A percentile compares a stretch with the other conserved stretches of the same genome.
These are phyloP conservation scores for Syzygium aqueum DNA, from an alignment of 345 rosid species.

Conservation along the genomic window DNA sequence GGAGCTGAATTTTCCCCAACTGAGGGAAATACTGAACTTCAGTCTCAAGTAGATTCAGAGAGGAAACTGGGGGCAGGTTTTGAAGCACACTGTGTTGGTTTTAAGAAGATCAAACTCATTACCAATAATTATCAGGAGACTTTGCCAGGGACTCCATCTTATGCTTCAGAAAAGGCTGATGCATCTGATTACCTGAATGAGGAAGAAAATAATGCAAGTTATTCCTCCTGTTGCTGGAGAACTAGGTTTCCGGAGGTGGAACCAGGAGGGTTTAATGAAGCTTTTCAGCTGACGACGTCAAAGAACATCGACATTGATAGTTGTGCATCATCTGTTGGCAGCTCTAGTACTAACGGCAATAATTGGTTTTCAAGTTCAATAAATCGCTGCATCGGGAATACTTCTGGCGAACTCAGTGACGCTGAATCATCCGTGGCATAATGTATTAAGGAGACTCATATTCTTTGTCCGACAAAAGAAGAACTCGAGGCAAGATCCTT, in stretches of 20 bases:
- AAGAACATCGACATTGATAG: slow-evolving; percentile 5
- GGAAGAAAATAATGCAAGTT: slow-evolving; percentile 10
- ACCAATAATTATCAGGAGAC: background rate
- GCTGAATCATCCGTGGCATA: slow-evolving; percentile 8
- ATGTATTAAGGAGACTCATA: background rate
- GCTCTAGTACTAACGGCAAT: slow-evolving; percentile 12
- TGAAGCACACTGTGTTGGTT: background rate
- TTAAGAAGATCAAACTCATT: slow-evolving; percentile 4
- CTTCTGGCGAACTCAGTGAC: background rate
- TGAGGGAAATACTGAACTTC: slow-evolving; percentile 4
- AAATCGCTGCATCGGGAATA: background rate
- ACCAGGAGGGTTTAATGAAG: background rate
- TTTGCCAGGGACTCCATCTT: background rate
- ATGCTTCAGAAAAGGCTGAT: slow-evolving; percentile 10
- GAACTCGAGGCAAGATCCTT: slow-evolving; percentile 8
- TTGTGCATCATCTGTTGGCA: slow-evolving; percentile 30
- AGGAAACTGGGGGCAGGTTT: slow-evolving; percentile 5
- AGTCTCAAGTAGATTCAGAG: background rate
- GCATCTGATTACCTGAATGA: background rate
- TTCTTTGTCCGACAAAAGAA: background rate
- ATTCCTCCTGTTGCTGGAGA: slow-evolving; percentile 8
- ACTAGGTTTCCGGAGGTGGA: slow-evolving; percentile 3
- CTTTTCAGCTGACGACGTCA: background rate
- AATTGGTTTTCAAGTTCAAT: background rate
- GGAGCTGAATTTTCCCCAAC: slow-evolving; percentile 3